Evolutionary conservation across 441 rosid genomes (phyloP).

Genomic region (Hura crepitans): DNA sequence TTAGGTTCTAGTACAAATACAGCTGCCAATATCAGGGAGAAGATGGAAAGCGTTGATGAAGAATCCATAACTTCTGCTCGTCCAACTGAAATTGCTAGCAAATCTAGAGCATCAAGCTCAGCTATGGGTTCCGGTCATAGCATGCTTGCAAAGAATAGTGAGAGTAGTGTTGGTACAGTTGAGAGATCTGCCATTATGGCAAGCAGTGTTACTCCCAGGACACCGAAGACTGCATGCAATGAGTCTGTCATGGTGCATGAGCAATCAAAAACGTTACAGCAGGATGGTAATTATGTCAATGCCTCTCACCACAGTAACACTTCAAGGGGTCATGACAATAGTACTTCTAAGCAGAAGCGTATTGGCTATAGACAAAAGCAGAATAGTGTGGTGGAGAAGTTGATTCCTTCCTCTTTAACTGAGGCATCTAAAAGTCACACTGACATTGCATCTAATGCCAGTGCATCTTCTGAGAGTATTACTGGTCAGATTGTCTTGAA

Average conservation of each 20-base stretch:
- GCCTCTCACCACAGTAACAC: conserved; percentile 28
- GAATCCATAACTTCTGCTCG: conserved; percentile 30
- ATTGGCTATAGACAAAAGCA: conserved; percentile 55
- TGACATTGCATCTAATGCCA: conserved; percentile 32
- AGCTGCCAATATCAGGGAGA: conserved; percentile 30
- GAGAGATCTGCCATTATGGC: conserved; percentile 33
- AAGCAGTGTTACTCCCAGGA: conserved; percentile 29
- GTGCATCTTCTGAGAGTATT: conserved; percentile 31
- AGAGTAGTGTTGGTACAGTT: conserved; percentile 24
- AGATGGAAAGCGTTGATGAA: conserved; percentile 36
- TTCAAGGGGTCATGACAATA: conserved; percentile 33
- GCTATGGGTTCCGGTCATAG: conserved; percentile 24
- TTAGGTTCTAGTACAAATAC: conserved; percentile 24
- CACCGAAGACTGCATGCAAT: conserved; percentile 30
- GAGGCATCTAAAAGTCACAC: conserved; percentile 32
- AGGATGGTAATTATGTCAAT: conserved; percentile 34
- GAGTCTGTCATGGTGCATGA: conserved; percentile 26
- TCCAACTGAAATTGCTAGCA: conserved; percentile 25
- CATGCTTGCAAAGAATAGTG: conserved; percentile 27
- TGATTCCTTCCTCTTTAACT: conserved; percentile 24
- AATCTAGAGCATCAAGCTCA: conserved; percentile 26
- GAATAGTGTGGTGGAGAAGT: conserved; percentile 36
- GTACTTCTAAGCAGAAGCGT: conserved; percentile 51
- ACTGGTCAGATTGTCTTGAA: conserved; percentile 32
- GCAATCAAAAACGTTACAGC: conserved; percentile 28